A percentile compares a stretch with the other conserved stretches of the same genome.
Evolutionary conservation across 441 rosid genomes (phyloP).

Genomic region (Erodium chrysanthum): DNA sequence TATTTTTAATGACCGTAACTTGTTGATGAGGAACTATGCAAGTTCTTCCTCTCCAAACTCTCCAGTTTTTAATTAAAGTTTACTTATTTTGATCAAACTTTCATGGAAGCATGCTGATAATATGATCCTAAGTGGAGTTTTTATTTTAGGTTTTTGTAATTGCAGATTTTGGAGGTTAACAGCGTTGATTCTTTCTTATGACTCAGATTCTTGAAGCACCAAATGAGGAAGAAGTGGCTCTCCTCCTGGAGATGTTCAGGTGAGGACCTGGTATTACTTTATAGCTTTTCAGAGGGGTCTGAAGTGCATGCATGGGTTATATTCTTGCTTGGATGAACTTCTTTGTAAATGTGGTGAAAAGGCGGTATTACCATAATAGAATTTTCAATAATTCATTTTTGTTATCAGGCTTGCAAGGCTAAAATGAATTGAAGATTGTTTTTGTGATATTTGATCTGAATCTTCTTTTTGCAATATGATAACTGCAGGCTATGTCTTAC

Average conservation of each 20-base stretch:
- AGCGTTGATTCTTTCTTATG: slow-evolving; percentile 28
- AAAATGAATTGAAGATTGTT: slow-evolving; percentile 5
- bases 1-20: not conserved
- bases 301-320: slow-evolving; percentile 6
- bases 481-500: slow-evolving; percentile 64
- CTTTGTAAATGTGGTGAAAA: not conserved
- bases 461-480: slow-evolving; percentile 10
- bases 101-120: not conserved
- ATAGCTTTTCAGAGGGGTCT: slow-evolving; percentile 8
- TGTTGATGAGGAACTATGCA: not conserved
- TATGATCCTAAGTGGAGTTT: not conserved
- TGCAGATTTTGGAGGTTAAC: slow-evolving; percentile 26
- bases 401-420: not conserved
- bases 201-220: slow-evolving; percentile 94
- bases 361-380: not conserved
- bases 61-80: not conserved
- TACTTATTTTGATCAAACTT: slow-evolving; percentile 1
- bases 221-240: slow-evolving; percentile 76
- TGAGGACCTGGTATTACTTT: slow-evolving; percentile 29
- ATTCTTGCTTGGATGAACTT: not conserved
- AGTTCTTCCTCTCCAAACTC: not conserved
- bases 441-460: slow-evolving; percentile 14
- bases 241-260: slow-evolving; percentile 85
- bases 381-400: not conserved
- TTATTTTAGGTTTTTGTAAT: slow-evolving; percentile 9